Evolutionary conservation across 1,284 basidiomycete genomes (phyloP), one percentile per base, ranked within the genome.

Genomic region (Thecaphora thlaspeos): DNA sequence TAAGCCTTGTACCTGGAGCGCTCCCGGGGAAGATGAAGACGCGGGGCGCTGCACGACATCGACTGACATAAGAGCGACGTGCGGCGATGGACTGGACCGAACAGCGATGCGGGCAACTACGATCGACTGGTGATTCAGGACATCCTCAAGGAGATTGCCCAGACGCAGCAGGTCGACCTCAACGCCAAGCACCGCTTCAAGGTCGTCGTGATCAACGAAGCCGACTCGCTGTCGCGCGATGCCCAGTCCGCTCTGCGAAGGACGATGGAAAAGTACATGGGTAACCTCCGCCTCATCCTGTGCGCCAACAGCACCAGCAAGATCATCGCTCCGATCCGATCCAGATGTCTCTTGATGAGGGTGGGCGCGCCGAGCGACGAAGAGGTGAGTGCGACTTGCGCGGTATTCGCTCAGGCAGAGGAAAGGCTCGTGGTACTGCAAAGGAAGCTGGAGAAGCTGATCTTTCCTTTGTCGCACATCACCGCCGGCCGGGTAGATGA

Each of bases 221-320:
- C 94, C 0, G 94, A 99, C 79, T 87, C 89, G 0, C 84, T 98
- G 42, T 87, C 91, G 14, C 87, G 93, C 62, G 94, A 98, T 80
- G 94, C 94, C 0, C 94, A 98, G 81, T 92, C 94, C 1, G 94
- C 94, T 4, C 83, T 99, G 40, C 87, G 95, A 72, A 84, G 95
- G 54, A 98, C 94, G 2, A 99, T 98, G 94, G 94, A 99, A 74
- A 76, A 97, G 79, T 98, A 96, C 82, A 97, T 96, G 89, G 87
- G 86, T 43, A 98, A 97, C 78, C 85, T 99, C 84, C 87, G 95
- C 42, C 86, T 99, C 65, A 94, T 99, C 70, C 84, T 99, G 12
- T 97, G 94, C 78, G 91, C 94, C n/a, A 95, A 91, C 79, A 93
- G 90, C 76, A 97, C 95, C 2, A 90, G 89, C 75, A 89, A 89